These are phyloP conservation scores for Penicillium rolfsii DNA, from an alignment of 2,329 filamentous ascomycete genomes.

Conservation along the genomic window DNA sequence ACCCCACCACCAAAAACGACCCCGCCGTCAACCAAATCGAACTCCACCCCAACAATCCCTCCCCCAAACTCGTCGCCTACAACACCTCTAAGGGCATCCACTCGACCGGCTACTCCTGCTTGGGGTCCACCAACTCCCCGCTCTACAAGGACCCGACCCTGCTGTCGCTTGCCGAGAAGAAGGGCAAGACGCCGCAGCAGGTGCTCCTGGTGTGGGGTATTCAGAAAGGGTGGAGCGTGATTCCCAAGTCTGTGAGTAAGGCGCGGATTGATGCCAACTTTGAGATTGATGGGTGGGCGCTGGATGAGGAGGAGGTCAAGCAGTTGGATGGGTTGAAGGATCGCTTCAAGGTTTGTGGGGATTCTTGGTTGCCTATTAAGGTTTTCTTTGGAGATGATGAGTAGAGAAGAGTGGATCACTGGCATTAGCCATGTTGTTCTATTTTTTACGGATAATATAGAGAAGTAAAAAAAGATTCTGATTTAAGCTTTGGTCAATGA, in stretches of 20 bases:
- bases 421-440: conserved; percentile 10
- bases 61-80: conserved; percentile 57
- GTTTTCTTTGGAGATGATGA: conserved; percentile 86
- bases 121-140: conserved; percentile 59
- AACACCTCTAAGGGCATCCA: conserved; percentile 59
- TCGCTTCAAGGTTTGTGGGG: conserved; percentile 81
- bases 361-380: conserved; percentile 70
- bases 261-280: conserved; percentile 76
- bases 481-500: not conserved
- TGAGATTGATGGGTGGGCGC: conserved; percentile 72
- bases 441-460: conserved; percentile 9
- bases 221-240: conserved; percentile 78
- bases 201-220: conserved; percentile 72
- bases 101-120: conserved; percentile 59
- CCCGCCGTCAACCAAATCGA: conserved; percentile 60
- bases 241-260: conserved; percentile 80
- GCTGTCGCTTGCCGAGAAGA: conserved; percentile 58
- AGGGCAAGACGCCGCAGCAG: conserved; percentile 59
- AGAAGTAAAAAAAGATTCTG: not conserved
- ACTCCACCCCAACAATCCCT: conserved; percentile 70
- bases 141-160: conserved; percentile 58
- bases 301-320: conserved; percentile 73
- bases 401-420: conserved; percentile 46
- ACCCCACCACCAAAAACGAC: conserved; percentile 59
- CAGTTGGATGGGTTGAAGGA: conserved; percentile 69